Conservation (phyloP, 176 grass and related monocot species). For the Hordeum marinum region DNA sequence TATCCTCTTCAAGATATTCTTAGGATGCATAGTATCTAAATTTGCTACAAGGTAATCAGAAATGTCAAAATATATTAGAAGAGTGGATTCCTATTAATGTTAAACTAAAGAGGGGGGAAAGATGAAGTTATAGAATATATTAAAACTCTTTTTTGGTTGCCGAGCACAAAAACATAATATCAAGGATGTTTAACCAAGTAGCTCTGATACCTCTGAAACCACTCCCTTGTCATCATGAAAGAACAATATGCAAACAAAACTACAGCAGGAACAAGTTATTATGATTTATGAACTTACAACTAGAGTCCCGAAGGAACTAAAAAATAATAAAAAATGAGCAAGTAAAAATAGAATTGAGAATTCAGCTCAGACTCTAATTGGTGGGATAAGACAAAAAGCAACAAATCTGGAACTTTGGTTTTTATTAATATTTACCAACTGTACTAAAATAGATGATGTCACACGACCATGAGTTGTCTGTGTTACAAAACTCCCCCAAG, state of each 20-base stretch:
- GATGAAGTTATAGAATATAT: background rate
- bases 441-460: background rate
- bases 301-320: background rate
- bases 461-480: background rate
- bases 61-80: slow-evolving; percentile 1
- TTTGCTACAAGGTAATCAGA: background rate
- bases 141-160: background rate
- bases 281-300: background rate
- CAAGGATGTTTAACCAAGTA: background rate
- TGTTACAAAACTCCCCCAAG: background rate
- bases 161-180: background rate
- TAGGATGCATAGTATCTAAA: background rate
- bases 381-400: background rate
- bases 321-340: background rate
- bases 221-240: background rate
- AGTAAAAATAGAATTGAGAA: background rate
- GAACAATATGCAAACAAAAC: slow-evolving; percentile 6
- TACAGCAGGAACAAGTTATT: background rate
- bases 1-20: background rate
- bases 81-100: background rate
- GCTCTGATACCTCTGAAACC: background rate
- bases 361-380: background rate
- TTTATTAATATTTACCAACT: background rate
- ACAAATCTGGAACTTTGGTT: background rate
- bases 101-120: background rate